A percentile compares a stretch with the other conserved stretches of the same genome.
These are phyloP conservation scores for Neopestalotiopsis clavispora DNA, from an alignment of 2,329 filamentous ascomycete species.

Conservation along the genomic window DNA sequence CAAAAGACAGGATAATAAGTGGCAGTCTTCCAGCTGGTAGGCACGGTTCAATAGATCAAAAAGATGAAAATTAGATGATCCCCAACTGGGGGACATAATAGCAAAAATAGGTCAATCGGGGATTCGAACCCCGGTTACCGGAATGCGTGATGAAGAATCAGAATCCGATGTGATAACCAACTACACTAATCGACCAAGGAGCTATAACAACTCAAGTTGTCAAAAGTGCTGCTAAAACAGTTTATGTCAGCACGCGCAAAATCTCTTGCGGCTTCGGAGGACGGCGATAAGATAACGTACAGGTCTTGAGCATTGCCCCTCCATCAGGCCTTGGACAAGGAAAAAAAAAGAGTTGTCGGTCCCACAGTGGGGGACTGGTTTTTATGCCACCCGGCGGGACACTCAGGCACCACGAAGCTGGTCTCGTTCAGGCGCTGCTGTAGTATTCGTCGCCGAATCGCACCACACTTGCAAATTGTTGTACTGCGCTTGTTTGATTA, in stretches of 20 bases:
- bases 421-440: not conserved
- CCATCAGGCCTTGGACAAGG: conserved; percentile 2
- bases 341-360: conserved; percentile 15
- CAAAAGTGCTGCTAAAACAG: not conserved
- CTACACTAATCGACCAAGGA: conserved; percentile 16
- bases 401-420: not conserved
- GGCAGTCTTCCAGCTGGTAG: too few species aligned
- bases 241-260: not conserved
- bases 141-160: conserved; percentile 11
- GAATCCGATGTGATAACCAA: conserved; percentile 21
- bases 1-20: too few species aligned
- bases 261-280: not conserved
- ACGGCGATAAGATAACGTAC: conserved; percentile 9
- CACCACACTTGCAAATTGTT: not conserved
- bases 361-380: conserved; percentile 11
- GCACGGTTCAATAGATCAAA: too few species aligned
- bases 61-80: not conserved
- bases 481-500: not conserved
- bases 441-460: not conserved
- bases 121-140: conserved; percentile 20
- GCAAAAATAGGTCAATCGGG: conserved; percentile 14
- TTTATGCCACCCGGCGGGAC: not conserved
- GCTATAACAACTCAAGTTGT: not conserved
- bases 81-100: not conserved
- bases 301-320: not conserved